Conservation (phyloP, 192 early-diverging fungal species). For the Funneliformis geosporum region DNA sequence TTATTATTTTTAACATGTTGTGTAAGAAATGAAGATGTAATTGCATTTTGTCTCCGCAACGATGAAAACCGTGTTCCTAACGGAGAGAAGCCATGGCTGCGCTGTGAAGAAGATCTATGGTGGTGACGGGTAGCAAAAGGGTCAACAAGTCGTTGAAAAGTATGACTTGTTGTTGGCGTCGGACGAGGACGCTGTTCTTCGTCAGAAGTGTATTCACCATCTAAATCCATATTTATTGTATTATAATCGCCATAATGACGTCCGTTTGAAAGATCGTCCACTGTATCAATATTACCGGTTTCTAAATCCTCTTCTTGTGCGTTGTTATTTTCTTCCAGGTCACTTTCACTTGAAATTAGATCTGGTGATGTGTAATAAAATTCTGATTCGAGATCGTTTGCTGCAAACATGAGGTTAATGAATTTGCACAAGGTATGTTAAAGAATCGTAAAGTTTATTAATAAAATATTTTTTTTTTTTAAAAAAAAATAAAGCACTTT, state of each 20-base stretch:
- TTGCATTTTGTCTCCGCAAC: constrained; percentile 13
- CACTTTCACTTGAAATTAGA: constrained; percentile 11
- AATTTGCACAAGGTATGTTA: not conserved
- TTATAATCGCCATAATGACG: constrained; percentile 6
- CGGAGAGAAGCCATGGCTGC: constrained; percentile 8
- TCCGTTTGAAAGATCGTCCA: not conserved
- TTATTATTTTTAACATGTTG: constrained; percentile 16
- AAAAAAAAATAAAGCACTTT: not conserved
- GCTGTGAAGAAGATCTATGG: constrained; percentile 21
- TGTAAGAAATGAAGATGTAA: constrained; percentile 12
- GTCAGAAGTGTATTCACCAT: constrained; percentile 24
- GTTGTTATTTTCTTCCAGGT: constrained; percentile 7
- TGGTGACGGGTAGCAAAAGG: constrained; percentile 2
- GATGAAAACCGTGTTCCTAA: not conserved
- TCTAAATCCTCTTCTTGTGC: constrained; percentile 9
- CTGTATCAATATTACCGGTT: not conserved
- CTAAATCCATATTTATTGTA: constrained; percentile 24
- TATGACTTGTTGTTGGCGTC: not conserved
- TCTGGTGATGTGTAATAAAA: constrained; percentile 7
- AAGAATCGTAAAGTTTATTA: not conserved
- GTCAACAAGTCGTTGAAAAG: not conserved
- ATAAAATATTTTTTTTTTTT: not conserved
- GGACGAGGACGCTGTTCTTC: constrained; percentile 1
- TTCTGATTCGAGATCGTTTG: constrained; percentile 10
- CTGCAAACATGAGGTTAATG: constrained; percentile 10